Conservation (phyloP, 495 filamentous ascomycete species). For the Penicillium bovifimosum region DNA sequence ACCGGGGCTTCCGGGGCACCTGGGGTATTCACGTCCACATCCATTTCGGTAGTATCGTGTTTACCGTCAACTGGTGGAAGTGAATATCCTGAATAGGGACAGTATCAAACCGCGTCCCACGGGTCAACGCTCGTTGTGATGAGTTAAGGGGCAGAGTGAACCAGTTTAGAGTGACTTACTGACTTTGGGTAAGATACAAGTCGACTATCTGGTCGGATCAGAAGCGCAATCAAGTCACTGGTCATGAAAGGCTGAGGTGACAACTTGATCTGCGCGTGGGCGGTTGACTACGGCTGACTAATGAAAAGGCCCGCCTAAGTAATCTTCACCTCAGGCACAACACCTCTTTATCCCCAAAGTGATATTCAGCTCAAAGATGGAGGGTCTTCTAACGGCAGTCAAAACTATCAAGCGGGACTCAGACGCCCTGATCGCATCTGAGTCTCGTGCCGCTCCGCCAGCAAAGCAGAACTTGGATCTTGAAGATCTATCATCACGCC, state of each 20-base stretch:
- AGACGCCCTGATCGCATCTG: constrained; percentile 15
- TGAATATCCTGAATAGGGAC: not conserved
- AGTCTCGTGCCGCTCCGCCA: constrained; percentile 9
- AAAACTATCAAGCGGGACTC: constrained; percentile 31
- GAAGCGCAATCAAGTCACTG: not conserved
- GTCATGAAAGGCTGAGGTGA: constrained; percentile 14
- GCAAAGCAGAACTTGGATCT: constrained; percentile 11
- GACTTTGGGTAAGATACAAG: not conserved
- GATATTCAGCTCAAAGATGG: constrained; percentile 27
- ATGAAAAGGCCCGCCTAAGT: constrained; percentile 30
- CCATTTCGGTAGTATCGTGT: constrained; percentile 6
- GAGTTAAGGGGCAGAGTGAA: not conserved
- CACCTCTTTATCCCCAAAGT: not conserved
- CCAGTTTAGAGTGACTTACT: not conserved
- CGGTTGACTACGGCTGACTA: constrained; percentile 19
- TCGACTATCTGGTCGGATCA: not conserved
- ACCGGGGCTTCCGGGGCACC: constrained; percentile 7
- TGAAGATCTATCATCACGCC: constrained; percentile 43
- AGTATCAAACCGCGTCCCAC: constrained; percentile 3
- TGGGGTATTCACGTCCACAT: not conserved
- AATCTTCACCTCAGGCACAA: constrained; percentile 10
- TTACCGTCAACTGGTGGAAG: not conserved
- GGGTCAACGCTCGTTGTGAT: not conserved
- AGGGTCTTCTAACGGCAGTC: constrained; percentile 38
- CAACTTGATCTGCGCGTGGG: constrained; percentile 10